Conservation (phyloP, 2,329 filamentous ascomycete species). For the Raffaelea arxii region DNA sequence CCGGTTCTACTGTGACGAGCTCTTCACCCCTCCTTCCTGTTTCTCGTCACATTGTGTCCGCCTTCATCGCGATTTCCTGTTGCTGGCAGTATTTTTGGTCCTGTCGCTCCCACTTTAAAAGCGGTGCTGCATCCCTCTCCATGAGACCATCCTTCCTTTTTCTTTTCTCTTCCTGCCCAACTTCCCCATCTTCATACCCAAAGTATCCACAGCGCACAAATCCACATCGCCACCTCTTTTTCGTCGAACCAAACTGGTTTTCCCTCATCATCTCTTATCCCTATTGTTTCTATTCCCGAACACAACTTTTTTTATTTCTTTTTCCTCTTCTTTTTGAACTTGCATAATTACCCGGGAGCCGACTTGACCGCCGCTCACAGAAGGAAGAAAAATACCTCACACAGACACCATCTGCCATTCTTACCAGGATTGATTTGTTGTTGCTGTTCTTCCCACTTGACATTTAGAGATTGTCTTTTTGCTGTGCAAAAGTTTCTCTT, state of each 20-base stretch:
- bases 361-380: background rate
- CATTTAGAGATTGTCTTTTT: too few relatives aligned
- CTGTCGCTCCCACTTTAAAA: constrained; percentile 10
- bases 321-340: background rate
- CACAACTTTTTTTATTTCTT: background rate
- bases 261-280: background rate
- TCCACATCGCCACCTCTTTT: background rate
- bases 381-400: background rate
- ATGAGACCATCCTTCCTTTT: constrained; percentile 10
- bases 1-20: too few relatives aligned
- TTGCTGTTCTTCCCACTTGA: background rate
- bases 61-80: background rate
- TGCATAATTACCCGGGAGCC: background rate
- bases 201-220: constrained; percentile 12
- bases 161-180: constrained; percentile 18
- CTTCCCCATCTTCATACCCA: constrained; percentile 21
- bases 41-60: background rate
- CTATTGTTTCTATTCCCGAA: background rate
- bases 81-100: background rate
- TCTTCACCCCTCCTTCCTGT: background rate
- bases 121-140: constrained; percentile 14
- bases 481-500: background rate
- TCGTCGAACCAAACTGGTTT: too few relatives aligned
- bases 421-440: background rate
- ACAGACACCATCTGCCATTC: too few relatives aligned